These are phyloP conservation scores for Calocybe gangraenosa DNA, from an alignment of 768 basidiomycete genomes.

Conservation along the genomic window DNA sequence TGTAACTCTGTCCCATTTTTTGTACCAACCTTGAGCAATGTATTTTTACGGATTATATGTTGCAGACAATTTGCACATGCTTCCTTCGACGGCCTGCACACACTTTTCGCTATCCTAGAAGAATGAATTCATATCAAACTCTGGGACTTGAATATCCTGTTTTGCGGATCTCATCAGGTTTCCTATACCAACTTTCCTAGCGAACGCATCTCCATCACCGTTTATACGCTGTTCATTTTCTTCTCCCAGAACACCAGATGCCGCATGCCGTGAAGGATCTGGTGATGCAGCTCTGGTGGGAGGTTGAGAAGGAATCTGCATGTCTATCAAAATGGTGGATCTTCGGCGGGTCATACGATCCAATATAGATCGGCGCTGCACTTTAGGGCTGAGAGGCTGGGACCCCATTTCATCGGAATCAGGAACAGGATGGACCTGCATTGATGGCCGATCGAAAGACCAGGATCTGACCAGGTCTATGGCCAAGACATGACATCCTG, in stretches of 20 bases:
- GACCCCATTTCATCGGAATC: constrained; percentile 7
- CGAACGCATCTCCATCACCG: constrained; percentile 54
- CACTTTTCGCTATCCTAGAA: constrained; percentile 30
- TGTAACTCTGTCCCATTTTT: neutral
- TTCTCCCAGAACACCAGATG: constrained; percentile 23
- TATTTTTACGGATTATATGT: constrained; percentile 2
- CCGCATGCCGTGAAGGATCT: constrained; percentile 19
- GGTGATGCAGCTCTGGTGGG: constrained; percentile 56
- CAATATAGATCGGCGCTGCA: constrained; percentile 41
- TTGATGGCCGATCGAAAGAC: constrained; percentile 83
- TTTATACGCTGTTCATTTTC: constrained; percentile 28
- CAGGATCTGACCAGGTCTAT: constrained; percentile 86
- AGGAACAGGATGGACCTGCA: constrained; percentile 18
- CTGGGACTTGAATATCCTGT: constrained; percentile 78
- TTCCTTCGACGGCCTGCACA: neutral
- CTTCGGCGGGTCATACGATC: constrained; percentile 54
- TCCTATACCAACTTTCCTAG: constrained; percentile 72
- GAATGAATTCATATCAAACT: constrained; percentile 86
- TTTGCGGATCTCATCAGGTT: constrained; percentile 89
- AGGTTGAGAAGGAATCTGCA: constrained; percentile 67
- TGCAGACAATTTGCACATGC: no score
- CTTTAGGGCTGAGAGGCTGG: constrained; percentile 43
- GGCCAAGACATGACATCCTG: constrained; percentile 92
- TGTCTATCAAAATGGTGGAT: constrained; percentile 84
- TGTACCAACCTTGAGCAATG: constrained; percentile 12